Evolutionary conservation across 2,329 filamentous ascomycete genomes (phyloP).

Genomic region (Aureobasidium sp.): DNA sequence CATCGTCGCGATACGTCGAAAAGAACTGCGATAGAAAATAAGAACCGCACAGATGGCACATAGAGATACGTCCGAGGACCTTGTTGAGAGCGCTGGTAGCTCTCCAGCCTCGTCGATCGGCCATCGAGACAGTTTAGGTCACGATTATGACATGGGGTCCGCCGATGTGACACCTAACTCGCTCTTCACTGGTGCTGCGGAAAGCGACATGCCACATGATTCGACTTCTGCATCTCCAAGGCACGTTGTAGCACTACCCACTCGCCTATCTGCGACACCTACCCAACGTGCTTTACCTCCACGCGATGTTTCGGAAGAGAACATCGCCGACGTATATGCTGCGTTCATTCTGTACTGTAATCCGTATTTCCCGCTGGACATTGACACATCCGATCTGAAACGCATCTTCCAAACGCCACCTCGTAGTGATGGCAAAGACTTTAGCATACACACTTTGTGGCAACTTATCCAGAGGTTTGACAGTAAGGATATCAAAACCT

Average conservation of each 20-base stretch:
- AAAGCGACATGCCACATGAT: not conserved
- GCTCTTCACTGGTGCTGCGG: slow-evolving; percentile 4
- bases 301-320: slow-evolving; percentile 59
- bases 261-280: not conserved
- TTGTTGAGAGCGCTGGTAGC: slow-evolving; percentile 11
- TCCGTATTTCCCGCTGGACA: slow-evolving; percentile 63
- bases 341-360: slow-evolving; percentile 87
- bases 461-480: slow-evolving; percentile 74
- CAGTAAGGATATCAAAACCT: slow-evolving; percentile 79
- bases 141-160: slow-evolving; percentile 4
- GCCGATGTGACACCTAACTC: slow-evolving; percentile 7
- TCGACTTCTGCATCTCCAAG: slow-evolving; percentile 5
- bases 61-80: slow-evolving; percentile 1
- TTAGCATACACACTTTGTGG: slow-evolving; percentile 70
- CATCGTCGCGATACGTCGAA: not conserved
- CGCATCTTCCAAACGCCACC: slow-evolving; percentile 74
- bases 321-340: slow-evolving; percentile 76
- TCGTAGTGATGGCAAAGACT: slow-evolving; percentile 80
- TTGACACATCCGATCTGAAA: slow-evolving; percentile 63
- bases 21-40: not conserved
- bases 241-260: not conserved
- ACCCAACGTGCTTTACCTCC: slow-evolving; percentile 49
- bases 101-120: not conserved
- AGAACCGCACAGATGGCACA: not conserved
- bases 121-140: not conserved